Evolutionary conservation across 192 early-diverging fungal genomes (phyloP).

Genomic region (Spizellomyces sp.): DNA sequence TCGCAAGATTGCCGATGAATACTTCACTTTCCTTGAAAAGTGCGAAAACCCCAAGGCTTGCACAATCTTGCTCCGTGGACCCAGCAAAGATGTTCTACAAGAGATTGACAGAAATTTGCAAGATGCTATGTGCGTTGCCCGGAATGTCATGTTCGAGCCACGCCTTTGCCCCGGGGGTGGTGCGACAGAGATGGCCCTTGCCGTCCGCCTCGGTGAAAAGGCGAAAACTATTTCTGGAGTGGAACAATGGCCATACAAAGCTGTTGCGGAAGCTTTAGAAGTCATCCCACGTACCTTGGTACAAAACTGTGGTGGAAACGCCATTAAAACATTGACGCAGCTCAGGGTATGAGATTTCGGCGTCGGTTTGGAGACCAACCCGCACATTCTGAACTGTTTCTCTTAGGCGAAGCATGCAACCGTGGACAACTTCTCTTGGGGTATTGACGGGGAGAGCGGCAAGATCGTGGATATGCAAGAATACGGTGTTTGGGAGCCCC

Average conservation of each 20-base stretch:
- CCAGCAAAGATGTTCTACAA: conserved; percentile 95
- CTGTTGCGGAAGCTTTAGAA: conserved; percentile 92
- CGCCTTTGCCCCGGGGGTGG: conserved; percentile 94
- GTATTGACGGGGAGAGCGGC: conserved; percentile 93
- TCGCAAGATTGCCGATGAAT: conserved; percentile 99
- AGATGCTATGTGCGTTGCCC: conserved; percentile 98
- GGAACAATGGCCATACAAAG: conserved; percentile 96
- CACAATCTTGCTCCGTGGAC: conserved; percentile 95
- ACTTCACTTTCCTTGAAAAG: conserved; percentile 94
- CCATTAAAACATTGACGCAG: conserved; percentile 94
- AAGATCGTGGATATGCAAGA: conserved; percentile 94
- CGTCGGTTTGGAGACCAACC: background rate
- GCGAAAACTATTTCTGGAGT: conserved; percentile 89
- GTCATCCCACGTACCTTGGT: conserved; percentile 98
- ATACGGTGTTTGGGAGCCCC: conserved; percentile 99
- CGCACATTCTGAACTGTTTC: background rate
- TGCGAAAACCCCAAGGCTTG: conserved; percentile 98
- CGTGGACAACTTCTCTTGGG: conserved; percentile 82
- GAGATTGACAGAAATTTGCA: conserved; percentile 99
- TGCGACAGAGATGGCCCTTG: conserved; percentile 96
- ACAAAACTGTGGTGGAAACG: conserved; percentile 98
- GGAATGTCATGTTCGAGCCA: conserved; percentile 97
- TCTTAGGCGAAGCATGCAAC: conserved; percentile 83
- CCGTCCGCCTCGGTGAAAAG: conserved; percentile 85
- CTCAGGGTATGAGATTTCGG: conserved; percentile 55